Base-by-base conservation (phyloP, 306 rosid genomes). In the Spatholobus suberectus region DNA sequence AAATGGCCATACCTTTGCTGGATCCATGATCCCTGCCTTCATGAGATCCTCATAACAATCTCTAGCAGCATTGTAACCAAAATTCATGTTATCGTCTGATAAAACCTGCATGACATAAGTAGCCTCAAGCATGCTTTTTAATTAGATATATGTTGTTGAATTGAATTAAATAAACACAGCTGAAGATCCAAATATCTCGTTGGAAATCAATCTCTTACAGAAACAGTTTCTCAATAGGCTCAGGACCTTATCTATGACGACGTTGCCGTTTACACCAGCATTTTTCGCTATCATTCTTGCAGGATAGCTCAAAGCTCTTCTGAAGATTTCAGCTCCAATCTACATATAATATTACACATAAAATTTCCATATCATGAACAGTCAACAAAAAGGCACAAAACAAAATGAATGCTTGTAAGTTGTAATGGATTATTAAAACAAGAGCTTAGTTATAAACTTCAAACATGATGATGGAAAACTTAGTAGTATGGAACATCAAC, bases 301-400 rank as follows among this genome's bases (percentile, higher is more conserved):
- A 38, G 98, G 99, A 79, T 93, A 95, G 84, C 90, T 84, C 89
- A 95, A 82, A 79, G 97, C 96, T 85, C 88, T 92, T 85, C 70
- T 92, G 88, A 95, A 92, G 73, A 93, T 93, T 80, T 92, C 98
- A 61, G 99, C 99, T 84, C 99, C 99, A 82, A 93, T 90, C 99
- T 95, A 92, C 66, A 23, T 5, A 59, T 32, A 46, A 44, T 72
- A 55, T n/a, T 37, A 44, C 59, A 51, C 26, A 78, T 24, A 78
- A 59, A 41, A 47, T 71, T 65, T 73, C 1, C 44, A 46, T 75
- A 21, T n/a, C 44, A 63, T 69, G 38, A 69, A 80, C 41, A 75
- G 69, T 76, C 44, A 84, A 37, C 17, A 38, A 12, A 37, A 51
- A 47, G 47, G 43, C 10, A 10, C 58, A 46, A n/a, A 21, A 14